Base-by-base conservation (phyloP, 78 protist genomes). In the Monocercomonoides exilis region DNA sequence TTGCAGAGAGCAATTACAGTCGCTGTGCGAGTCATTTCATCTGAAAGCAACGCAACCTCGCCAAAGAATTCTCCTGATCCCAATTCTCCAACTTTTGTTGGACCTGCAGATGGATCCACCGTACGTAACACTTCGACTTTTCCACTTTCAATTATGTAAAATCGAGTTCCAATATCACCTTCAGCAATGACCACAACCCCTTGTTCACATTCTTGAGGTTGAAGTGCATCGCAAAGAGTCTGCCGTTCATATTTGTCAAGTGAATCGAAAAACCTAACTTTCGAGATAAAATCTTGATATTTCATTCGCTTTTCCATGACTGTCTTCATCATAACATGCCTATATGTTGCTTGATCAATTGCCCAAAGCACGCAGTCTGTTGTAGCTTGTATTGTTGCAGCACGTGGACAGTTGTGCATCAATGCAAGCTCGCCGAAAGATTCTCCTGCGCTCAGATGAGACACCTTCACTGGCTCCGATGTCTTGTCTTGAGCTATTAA, bases 371-470 rank as follows among this genome's bases (percentile, higher is more conserved):
- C 4, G 32, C 1, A 0, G 1, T 2, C 77, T 11, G 36, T 36
- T 6, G 4, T 43, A 11, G 91, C 91, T 33, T 1, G 3, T 21
- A 81, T 34, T 0, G 91, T 63, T 34, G 91, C 91, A 43, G 91
- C 89, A 32, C 91, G 2, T n/a, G 91, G 91, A n/a, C 45, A 80
- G 34, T 38, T 41, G 34, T 80, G 80, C 81, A 89, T 46, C 1
- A 89, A 77, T 0, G 91, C 91, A 0, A 89, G 79, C 77, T 89
- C 91, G 3, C 91, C 91, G 46, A 89, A 89, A 4, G 88, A 85
- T 77, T 0, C n/a, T 41, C 77, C 46, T 44, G 4, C 2, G 2
- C 32, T 0, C n/a, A 45, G n/a, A 29, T 0, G 2, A 35, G n/a
- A 4, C 11, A 90, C 77, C 34, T n/a, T 64, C 63, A 33, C 43